These are phyloP conservation scores for Suillus weaverae DNA, from an alignment of 768 basidiomycete genomes.

Conservation along the genomic window DNA sequence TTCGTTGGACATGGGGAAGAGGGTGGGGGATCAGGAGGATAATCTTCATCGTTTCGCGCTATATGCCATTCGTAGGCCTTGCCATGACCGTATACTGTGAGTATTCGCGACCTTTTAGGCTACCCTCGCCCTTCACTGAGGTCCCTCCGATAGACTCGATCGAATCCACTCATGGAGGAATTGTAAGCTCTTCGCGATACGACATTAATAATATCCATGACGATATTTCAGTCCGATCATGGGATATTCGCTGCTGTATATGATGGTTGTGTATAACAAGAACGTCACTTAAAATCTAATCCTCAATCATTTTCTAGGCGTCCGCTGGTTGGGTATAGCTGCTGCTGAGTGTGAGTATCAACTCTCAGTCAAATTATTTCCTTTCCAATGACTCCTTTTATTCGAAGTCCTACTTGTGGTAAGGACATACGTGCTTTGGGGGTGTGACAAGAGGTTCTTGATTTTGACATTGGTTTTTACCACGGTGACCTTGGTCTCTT, in stretches of 20 bases:
- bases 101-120: background rate
- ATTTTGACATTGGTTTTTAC: background rate
- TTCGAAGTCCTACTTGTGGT: background rate
- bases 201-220: background rate
- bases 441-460: background rate
- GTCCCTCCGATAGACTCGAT: background rate
- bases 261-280: background rate
- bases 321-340: background rate
- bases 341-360: background rate
- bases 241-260: background rate
- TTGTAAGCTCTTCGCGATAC: background rate
- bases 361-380: background rate
- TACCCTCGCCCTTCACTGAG: background rate
- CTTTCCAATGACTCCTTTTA: background rate
- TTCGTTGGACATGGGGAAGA: slow-evolving; percentile 5
- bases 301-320: background rate
- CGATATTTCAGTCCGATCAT: background rate
- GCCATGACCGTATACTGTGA: slow-evolving; percentile 3
- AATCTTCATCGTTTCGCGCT: slow-evolving; percentile 1
- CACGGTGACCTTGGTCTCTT: background rate
- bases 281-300: background rate
- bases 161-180: background rate
- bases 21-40: background rate
- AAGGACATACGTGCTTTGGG: background rate
- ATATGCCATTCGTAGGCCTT: background rate